Evolutionary conservation across 2,329 filamentous ascomycete species (phyloP).

Genomic region (Coleophoma cylindrospora): DNA sequence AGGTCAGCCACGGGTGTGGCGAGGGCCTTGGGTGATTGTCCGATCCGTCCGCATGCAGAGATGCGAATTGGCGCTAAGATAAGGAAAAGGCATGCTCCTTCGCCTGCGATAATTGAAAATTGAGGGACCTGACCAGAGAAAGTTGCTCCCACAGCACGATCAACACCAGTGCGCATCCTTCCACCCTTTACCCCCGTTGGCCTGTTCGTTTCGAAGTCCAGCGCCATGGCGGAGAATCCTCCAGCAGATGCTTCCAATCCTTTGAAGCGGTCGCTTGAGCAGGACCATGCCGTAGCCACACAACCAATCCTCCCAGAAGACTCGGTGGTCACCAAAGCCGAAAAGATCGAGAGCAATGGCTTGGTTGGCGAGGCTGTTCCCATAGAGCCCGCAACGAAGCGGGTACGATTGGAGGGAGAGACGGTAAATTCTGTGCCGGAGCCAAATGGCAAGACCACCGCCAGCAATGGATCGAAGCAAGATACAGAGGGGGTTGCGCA

Average conservation of each 20-base stretch:
- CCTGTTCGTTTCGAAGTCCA: too few relatives aligned
- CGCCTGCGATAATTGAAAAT: conserved; percentile 6
- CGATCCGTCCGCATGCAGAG: neutral
- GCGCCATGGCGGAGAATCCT: too few relatives aligned
- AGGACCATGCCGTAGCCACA: conserved; percentile 10
- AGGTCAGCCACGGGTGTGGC: neutral
- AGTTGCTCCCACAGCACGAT: too few relatives aligned
- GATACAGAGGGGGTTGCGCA: neutral
- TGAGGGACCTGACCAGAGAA: conserved; percentile 3
- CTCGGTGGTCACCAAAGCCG: conserved; percentile 23
- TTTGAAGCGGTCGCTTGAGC: conserved; percentile 19
- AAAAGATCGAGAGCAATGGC: conserved; percentile 22
- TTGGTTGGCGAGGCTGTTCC: conserved; percentile 23
- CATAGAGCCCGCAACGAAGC: conserved; percentile 42
- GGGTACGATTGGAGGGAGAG: conserved; percentile 33
- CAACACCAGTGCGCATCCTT: neutral
- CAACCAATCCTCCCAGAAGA: conserved; percentile 20
- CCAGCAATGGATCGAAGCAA: neutral
- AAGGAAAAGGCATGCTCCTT: conserved; percentile 5
- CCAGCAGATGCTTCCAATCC: conserved; percentile 10
- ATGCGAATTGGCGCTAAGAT: conserved; percentile 18
- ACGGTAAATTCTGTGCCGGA: neutral
- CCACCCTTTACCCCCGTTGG: too few relatives aligned
- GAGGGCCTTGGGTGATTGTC: neutral
- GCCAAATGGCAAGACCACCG: neutral